Evolutionary conservation across 2,329 filamentous ascomycete genomes (phyloP).

Genomic region (Diaporthe amygdali): DNA sequence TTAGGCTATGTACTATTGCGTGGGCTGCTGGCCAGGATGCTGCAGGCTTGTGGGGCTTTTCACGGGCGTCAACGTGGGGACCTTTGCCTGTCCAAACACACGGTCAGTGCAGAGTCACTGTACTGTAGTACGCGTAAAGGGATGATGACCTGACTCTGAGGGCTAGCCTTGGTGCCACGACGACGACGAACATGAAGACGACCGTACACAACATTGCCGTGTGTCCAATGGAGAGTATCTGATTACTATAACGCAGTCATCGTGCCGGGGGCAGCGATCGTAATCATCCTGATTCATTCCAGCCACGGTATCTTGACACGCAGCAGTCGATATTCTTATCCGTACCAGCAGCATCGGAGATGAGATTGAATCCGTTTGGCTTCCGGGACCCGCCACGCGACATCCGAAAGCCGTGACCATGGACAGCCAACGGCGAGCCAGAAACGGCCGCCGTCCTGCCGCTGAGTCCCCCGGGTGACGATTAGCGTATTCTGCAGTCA

Average conservation of each 20-base stretch:
- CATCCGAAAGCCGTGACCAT: background rate
- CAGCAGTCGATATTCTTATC: background rate
- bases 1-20: background rate
- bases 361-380: background rate
- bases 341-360: background rate
- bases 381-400: conserved; percentile 3
- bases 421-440: background rate
- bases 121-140: background rate
- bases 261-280: background rate
- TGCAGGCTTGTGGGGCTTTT: background rate
- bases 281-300: background rate
- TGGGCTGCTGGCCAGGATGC: background rate
- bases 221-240: background rate
- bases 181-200: no score
- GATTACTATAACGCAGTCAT: no score
- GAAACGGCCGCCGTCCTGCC: background rate
- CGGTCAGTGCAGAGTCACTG: background rate
- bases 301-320: background rate
- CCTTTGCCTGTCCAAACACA: background rate
- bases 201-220: background rate
- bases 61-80: background rate
- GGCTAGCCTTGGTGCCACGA: background rate
- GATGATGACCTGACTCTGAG: background rate
- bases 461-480: background rate
- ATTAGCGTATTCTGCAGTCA: background rate